Conservation (phyloP, 108 stramenopile genomes). For the Nitzschia putrida region DNA sequence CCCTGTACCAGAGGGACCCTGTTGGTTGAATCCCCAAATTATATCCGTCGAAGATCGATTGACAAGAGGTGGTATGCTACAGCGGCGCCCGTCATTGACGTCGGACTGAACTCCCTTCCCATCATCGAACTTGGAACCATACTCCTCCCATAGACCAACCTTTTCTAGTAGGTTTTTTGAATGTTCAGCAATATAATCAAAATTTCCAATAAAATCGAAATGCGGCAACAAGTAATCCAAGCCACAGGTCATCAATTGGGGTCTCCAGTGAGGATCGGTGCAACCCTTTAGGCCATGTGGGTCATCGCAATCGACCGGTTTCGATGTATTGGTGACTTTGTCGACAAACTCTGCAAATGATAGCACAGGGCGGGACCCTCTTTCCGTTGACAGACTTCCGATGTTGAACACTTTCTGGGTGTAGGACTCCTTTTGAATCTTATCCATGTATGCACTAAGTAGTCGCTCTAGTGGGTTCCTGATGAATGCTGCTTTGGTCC, state of each 20-base stretch:
- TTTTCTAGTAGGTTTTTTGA: conserved; percentile 38
- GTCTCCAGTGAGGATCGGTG: conserved; percentile 57
- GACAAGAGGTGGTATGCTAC: background rate
- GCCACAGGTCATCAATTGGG: conserved; percentile 49
- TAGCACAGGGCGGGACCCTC: conserved; percentile 11
- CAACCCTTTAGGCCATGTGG: conserved; percentile 34
- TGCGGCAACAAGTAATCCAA: conserved; percentile 35
- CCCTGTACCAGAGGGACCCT: background rate
- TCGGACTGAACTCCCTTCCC: background rate
- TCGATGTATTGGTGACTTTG: background rate
- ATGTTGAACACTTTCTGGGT: conserved; percentile 1
- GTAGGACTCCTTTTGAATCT: conserved; percentile 5
- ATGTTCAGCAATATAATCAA: conserved; percentile 41
- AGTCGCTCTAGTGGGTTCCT: conserved; percentile 54
- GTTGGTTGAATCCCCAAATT: conserved; percentile 11
- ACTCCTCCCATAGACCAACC: conserved; percentile 53
- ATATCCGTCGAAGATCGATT: background rate
- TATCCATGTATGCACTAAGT: conserved; percentile 42
- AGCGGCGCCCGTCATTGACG: background rate
- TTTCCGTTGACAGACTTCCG: background rate
- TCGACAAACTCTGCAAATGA: conserved; percentile 50
- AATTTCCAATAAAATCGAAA: conserved; percentile 50
- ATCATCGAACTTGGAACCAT: conserved; percentile 31
- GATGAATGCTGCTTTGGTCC: conserved; percentile 52
- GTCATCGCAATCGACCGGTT: conserved; percentile 1